A percentile compares a stretch with the other conserved stretches of the same genome.
These are phyloP conservation scores for Botrytis deweyae DNA, from an alignment of 2,329 filamentous ascomycete genomes.

Conservation along the genomic window DNA sequence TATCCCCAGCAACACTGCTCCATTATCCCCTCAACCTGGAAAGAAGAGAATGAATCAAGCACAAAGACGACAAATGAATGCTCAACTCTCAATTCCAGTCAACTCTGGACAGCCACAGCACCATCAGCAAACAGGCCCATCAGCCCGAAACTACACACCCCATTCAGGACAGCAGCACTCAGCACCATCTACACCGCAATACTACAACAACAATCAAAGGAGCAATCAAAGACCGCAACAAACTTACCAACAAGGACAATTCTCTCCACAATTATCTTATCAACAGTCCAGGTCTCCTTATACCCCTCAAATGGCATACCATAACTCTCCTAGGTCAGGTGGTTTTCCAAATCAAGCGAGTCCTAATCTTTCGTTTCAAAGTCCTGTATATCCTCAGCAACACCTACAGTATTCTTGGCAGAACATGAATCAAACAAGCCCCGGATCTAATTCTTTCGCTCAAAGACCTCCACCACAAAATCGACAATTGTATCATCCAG, in stretches of 20 bases:
- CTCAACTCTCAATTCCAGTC: slow-evolving; percentile 57
- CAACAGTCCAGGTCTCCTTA: slow-evolving; percentile 29
- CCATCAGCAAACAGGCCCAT: slow-evolving; percentile 40
- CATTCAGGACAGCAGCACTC: slow-evolving; percentile 16
- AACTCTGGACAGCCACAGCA: slow-evolving; percentile 41
- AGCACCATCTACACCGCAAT: slow-evolving; percentile 23
- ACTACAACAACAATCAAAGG: slow-evolving; percentile 11
- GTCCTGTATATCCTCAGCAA: slow-evolving; percentile 1
- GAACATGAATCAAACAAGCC: slow-evolving; percentile 17
- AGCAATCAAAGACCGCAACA: slow-evolving; percentile 27
- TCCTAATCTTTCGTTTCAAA: slow-evolving; percentile 24
- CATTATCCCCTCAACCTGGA: slow-evolving; percentile 31
- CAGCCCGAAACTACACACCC: slow-evolving; percentile 32
- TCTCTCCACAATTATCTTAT: slow-evolving; percentile 29
- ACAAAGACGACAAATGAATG: slow-evolving; percentile 61
- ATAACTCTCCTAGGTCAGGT: slow-evolving; percentile 39
- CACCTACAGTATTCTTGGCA: slow-evolving; percentile 22
- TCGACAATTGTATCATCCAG: slow-evolving; percentile 38
- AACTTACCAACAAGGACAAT: slow-evolving; percentile 26
- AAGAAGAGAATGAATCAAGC: slow-evolving; percentile 60
- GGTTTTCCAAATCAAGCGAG: slow-evolving; percentile 26
- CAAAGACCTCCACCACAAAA: slow-evolving; percentile 31
- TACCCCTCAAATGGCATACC: slow-evolving; percentile 24
- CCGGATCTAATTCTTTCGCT: neutral
- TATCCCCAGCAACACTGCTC: neutral